Evolutionary conservation across 2,329 filamentous ascomycete genomes (phyloP).

Genomic region (Sclerotinia subarctica): DNA sequence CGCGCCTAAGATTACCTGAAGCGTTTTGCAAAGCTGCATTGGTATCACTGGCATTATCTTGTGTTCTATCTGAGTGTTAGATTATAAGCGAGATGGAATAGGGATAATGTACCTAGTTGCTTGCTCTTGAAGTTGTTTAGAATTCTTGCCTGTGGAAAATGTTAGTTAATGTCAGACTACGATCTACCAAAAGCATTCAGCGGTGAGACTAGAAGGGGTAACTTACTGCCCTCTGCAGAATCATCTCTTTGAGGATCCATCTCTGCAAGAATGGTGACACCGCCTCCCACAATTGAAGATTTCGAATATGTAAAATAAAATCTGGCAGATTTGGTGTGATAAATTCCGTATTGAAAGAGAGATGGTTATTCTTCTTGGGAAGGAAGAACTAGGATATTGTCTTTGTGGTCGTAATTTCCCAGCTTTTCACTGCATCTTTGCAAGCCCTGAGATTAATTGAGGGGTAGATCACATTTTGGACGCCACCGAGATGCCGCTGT

Average conservation of each 20-base stretch:
- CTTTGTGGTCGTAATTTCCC: not conserved
- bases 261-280: not conserved
- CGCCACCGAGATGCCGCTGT: not conserved
- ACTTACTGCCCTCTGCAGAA: not conserved
- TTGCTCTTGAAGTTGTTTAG: not conserved
- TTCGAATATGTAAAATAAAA: not conserved
- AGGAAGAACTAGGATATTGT: too few species aligned
- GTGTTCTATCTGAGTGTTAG: not conserved
- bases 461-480: not conserved
- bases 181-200: not conserved
- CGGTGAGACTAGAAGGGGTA: too few species aligned
- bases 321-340: not conserved
- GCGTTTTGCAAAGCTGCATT: not conserved
- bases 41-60: too few species aligned
- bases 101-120: not conserved
- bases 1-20: not conserved
- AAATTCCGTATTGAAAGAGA: not conserved
- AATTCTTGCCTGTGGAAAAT: not conserved
- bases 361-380: too few species aligned
- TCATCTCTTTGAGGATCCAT: not conserved
- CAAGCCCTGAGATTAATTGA: not conserved
- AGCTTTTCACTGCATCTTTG: not conserved
- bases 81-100: too few species aligned
- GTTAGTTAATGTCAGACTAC: not conserved
- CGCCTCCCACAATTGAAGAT: not conserved